Evolutionary conservation across 140 eudicot genomes (phyloP), one percentile per base, ranked within the genome.

Genomic region (Ambrosia hybrid): DNA sequence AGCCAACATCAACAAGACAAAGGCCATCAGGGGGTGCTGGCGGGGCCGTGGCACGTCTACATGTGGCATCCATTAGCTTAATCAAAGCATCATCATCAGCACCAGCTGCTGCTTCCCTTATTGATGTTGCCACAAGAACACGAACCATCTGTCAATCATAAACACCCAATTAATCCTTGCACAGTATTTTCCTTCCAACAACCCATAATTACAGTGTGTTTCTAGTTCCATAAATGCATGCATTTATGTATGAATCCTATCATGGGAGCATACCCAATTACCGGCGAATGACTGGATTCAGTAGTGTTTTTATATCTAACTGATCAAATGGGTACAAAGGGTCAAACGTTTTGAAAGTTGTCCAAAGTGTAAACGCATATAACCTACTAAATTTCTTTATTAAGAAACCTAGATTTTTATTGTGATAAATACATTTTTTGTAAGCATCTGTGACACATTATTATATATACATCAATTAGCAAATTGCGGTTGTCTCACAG

Each of bases 81-180:
- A 93, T 49, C 82, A 93, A 65, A 3, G 88, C 88, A 73, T 90
- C 91, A 34, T 93, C 96, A 26, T 88, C 96, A 49, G 99, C 96
- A 57, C 99, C 99, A 71, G 99, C 99, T 13, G 97, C 99, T 58
- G 97, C 97, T 83, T 93, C 99, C 64, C 99, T 79, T 59, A 93
- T 79, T 73, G 91, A 82, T 12, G 99, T 93, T 46, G 99, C 94
- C 60, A 93, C 99, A 70, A 93, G 89, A 49, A 93, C 99, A 15
- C 97, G 88, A 71, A 93, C 94, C 99, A 93, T 93, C 99, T 92
- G 85, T 34, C 56, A 51, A 79, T 16, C 72, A 77, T 57, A 30
- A 45, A 41, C 55, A 70, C n/a, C 56, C 36, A 57, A 71, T 71
- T 4, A 78, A 51, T 17, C 72, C 21, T 69, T 37, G 17, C 56